Evolutionary conservation across 352 stramenopile genomes (phyloP).

Genomic region (Globisporangium splendens): DNA sequence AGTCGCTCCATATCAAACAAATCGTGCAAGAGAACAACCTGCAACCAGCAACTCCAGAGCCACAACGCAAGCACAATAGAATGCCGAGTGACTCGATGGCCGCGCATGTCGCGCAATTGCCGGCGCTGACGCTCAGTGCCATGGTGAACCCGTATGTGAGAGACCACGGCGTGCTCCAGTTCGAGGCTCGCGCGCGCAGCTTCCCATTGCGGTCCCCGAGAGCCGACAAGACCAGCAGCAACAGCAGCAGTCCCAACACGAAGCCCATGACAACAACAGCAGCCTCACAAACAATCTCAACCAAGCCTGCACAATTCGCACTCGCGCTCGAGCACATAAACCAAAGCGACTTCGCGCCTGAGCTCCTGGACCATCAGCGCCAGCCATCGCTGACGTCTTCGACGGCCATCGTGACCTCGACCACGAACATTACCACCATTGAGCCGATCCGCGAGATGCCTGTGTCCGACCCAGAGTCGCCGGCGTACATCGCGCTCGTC

Average conservation of each 20-base stretch:
- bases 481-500: conserved; percentile 33
- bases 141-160: conserved; percentile 1
- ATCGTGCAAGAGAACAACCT: conserved; percentile 2
- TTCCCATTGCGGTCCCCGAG: conserved; percentile 4
- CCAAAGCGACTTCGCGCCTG: conserved; percentile 3
- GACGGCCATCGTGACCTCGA: conserved; percentile 10
- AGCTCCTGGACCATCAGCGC: conserved; percentile 4
- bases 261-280: background rate
- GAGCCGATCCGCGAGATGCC: conserved; percentile 20
- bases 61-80: background rate
- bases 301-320: conserved; percentile 12
- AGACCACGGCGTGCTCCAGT: conserved; percentile 8
- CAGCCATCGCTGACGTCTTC: background rate
- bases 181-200: conserved; percentile 13
- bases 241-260: background rate
- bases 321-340: conserved; percentile 17
- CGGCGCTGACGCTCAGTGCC: background rate
- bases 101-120: background rate
- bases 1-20: too few species aligned
- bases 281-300: too few species aligned
- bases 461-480: conserved; percentile 32
- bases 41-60: background rate
- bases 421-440: background rate
- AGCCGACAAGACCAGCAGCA: background rate
- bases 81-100: background rate